Conservation (phyloP, 306 rosid species). For the Prosopis cineraria region DNA sequence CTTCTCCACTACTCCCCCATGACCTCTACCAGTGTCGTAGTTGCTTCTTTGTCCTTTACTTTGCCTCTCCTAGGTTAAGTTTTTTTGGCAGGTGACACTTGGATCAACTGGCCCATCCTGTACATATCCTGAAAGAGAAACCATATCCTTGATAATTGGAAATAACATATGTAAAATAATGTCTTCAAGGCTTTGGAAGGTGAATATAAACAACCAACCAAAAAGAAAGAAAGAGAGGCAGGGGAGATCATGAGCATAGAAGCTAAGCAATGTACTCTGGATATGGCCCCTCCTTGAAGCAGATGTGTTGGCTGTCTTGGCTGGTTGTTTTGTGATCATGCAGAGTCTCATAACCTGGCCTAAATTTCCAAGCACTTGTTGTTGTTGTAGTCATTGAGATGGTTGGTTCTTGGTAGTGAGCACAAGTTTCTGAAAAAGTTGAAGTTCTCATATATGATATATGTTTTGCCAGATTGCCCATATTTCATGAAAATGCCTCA, state of each 20-base stretch:
- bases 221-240: not conserved
- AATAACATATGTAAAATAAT: not conserved
- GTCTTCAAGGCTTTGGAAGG: not conserved
- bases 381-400: not conserved
- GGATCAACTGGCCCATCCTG: not conserved
- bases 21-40: not conserved
- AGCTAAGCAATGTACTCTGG: not conserved
- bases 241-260: not conserved
- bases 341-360: not conserved
- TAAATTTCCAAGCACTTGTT: not conserved
- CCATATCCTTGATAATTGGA: not conserved
- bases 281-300: not conserved
- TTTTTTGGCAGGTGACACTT: not conserved
- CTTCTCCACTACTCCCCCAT: not conserved
- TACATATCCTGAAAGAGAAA: not conserved
- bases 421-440: conserved; percentile 5
- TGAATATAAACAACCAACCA: not conserved
- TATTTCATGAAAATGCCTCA: conserved; percentile 55
- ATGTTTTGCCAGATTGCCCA: conserved; percentile 66
- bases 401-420: not conserved
- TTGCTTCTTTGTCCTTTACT: not conserved
- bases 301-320: not conserved
- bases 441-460: conserved; percentile 22
- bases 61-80: not conserved
- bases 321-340: not conserved